These are phyloP conservation scores for thale cress (Arabidopsis thaliana) DNA, from an alignment of 345 rosid genomes.

Conservation along the genomic window DNA sequence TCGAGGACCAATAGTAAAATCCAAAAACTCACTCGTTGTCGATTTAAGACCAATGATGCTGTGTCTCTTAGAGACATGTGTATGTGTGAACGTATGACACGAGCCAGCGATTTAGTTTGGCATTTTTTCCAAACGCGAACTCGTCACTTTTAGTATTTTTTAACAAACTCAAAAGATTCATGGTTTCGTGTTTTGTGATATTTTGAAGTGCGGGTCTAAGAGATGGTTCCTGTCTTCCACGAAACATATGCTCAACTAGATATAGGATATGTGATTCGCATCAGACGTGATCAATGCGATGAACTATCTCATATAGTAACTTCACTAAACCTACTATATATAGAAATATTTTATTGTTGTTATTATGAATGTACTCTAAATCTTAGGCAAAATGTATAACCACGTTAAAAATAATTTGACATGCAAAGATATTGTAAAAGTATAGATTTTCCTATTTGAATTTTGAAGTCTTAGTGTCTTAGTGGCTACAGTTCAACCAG, in stretches of 20 bases:
- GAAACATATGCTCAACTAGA: background rate
- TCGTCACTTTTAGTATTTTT: background rate
- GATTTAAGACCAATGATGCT: conserved; percentile 34
- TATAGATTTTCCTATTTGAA: no score
- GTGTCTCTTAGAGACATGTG: conserved; percentile 39
- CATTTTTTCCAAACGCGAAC: conserved; percentile 13
- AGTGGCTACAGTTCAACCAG: conserved; percentile 21
- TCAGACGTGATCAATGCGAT: background rate
- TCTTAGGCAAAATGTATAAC: no score
- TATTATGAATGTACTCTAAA: no score
- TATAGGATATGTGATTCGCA: background rate
- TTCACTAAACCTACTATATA: no score
- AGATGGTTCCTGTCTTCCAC: background rate
- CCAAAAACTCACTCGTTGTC: conserved; percentile 41
- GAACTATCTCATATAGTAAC: background rate
- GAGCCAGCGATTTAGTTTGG: conserved; percentile 32
- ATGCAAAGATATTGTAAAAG: no score
- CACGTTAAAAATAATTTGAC: no score
- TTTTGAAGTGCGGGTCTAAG: background rate
- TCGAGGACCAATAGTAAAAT: conserved; percentile 40
- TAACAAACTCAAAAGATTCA: background rate
- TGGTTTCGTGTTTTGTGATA: conserved; percentile 8
- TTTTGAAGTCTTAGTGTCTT: background rate
- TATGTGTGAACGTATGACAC: conserved; percentile 38
- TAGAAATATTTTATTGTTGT: no score